Conservation (phyloP, 176 grass and related monocot genomes). For the Oryza glumipatula region DNA sequence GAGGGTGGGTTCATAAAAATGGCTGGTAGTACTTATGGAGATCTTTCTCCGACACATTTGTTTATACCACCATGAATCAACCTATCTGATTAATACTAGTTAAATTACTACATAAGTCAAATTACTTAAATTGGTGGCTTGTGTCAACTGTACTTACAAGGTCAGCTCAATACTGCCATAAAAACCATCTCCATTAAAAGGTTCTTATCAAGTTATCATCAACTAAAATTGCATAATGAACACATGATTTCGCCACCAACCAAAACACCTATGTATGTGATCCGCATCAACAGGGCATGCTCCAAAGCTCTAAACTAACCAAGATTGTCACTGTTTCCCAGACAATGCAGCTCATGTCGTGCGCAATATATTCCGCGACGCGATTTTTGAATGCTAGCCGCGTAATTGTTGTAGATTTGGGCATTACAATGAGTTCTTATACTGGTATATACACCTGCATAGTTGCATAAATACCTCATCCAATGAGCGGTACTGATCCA, state of each 20-base stretch:
- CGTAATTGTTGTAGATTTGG: conserved; percentile 17
- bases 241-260: neutral
- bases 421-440: neutral
- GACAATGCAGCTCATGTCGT: neutral
- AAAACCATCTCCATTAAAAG: neutral
- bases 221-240: neutral
- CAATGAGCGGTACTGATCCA: conserved; percentile 72
- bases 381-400: neutral
- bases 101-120: neutral
- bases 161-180: neutral
- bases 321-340: neutral
- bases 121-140: neutral
- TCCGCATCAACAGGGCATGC: neutral
- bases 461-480: conserved; percentile 60
- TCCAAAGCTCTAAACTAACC: neutral
- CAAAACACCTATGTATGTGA: neutral
- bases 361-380: neutral
- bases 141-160: neutral
- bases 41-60: neutral
- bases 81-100: neutral
- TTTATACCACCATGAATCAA: neutral
- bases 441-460: neutral
- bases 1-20: neutral
- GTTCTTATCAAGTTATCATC: neutral
- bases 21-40: neutral